Conservation (phyloP, 257 asterid genomes). For the Henckelia pumila region DNA sequence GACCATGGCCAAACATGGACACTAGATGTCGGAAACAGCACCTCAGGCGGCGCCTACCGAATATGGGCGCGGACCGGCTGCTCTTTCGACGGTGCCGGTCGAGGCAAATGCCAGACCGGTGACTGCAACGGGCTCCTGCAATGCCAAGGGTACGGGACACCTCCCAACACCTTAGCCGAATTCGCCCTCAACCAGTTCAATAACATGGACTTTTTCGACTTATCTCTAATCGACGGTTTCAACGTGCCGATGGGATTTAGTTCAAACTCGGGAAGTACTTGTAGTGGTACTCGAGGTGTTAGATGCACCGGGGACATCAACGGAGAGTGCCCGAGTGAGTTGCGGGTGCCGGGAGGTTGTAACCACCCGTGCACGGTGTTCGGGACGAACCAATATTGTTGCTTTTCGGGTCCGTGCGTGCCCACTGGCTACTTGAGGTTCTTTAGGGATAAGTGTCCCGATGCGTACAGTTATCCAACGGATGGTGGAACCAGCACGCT, state of each 20-base stretch:
- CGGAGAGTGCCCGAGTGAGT: constrained; percentile 41
- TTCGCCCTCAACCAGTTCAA: constrained; percentile 39
- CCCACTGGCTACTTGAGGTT: constrained; percentile 38
- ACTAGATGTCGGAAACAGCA: constrained; percentile 32
- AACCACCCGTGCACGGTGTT: constrained; percentile 48
- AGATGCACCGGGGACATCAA: constrained; percentile 41
- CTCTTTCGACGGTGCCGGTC: constrained; percentile 35
- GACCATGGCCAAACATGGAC: constrained; percentile 40
- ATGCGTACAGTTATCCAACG: constrained; percentile 46
- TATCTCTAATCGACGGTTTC: constrained; percentile 63
- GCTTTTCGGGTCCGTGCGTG: constrained; percentile 30
- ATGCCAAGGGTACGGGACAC: constrained; percentile 44
- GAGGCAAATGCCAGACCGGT: constrained; percentile 46
- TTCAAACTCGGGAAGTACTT: constrained; percentile 26
- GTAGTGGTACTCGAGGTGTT: constrained; percentile 27
- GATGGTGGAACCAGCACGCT: constrained; percentile 47
- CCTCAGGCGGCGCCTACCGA: constrained; percentile 6
- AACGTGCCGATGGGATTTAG: constrained; percentile 52
- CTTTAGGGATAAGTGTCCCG: constrained; percentile 45
- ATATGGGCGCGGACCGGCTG: constrained; percentile 47
- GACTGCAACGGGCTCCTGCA: constrained; percentile 43
- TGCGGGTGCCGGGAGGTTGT: constrained; percentile 42
- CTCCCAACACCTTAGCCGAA: constrained; percentile 64
- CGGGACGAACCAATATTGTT: constrained; percentile 36
- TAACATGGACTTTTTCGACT: constrained; percentile 50